Base-by-base conservation (phyloP, 768 basidiomycete genomes). In the Boletus patriciae region DNA sequence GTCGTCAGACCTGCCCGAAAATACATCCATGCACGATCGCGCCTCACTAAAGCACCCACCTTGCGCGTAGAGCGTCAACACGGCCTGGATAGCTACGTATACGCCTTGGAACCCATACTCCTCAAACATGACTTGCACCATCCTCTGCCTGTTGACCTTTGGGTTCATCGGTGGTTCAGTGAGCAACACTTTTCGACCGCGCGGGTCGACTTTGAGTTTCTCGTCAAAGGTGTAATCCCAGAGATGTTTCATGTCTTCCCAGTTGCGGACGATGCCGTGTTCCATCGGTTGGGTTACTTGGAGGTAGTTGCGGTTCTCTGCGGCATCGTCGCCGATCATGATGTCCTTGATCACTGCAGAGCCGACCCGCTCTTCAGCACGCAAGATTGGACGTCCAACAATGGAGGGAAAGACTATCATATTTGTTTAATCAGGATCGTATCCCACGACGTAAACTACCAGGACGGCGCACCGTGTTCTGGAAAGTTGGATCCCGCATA, bases 91-190 rank as follows among this genome's bases (percentile, higher is more conserved):
- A 19, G 97, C 97, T 3, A 99, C 88, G 73, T 98, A 98, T 55
- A 98, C 93, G 0, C 93, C 92, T 18, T 86, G 86, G 66, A 98
- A 98, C 3, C 92, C 94, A 73, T 98, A 99, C 60, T 96, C 91
- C 77, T 99, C 97, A 70, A 99, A 98, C 97, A 99, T 99, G 68
- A 98, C 92, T 73, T 98, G 89, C 54, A 87, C 89, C 94, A 99
- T 98, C 71, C 83, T 79, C 73, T 94, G 87, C 66, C 97, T 75
- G 74, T 99, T 98, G 61, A 76, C 87, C 69, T 87, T 92, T 4
- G 97, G 97, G 74, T 99, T 98, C 97, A 98, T 98, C 29, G 97
- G 97, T 16, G 97, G 97, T 73, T 99, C 97, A 0, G 97, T 99
- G 65, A 99, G 80, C 59, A 99, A 74, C 38, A 99, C 83, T 76